phyloP scores from a whole-genome alignment of 139 green algal species.

The Volvox reticuliferus region DNA sequence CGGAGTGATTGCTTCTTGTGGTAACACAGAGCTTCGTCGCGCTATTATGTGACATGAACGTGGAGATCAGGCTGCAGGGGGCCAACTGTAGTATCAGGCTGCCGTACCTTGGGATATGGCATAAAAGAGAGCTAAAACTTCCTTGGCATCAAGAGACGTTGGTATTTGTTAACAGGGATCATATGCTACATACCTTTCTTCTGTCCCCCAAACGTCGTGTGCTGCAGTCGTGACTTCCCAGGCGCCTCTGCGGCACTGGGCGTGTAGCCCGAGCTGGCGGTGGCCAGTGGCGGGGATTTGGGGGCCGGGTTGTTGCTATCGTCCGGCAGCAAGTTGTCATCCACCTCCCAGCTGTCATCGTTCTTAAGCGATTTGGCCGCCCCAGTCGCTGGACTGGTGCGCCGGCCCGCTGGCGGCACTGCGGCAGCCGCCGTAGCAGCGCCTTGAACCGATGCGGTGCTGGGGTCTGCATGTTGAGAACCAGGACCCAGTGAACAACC shows the following conservation, averaged over 20 bases:
- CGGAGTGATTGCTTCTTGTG: too few relatives aligned
- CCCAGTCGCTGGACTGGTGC: background rate
- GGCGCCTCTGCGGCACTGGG: conserved; percentile 2
- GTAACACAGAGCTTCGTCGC: too few relatives aligned
- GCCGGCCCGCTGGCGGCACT: background rate
- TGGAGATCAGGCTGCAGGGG: too few relatives aligned
- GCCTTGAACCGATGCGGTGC: background rate
- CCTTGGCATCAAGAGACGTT: too few relatives aligned
- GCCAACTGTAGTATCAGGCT: too few relatives aligned
- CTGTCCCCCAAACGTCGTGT: background rate
- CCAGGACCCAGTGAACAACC: too few relatives aligned
- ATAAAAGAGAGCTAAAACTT: too few relatives aligned
- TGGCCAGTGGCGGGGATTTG: background rate
- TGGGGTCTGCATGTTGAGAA: conserved; percentile 4
- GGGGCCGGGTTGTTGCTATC: conserved; percentile 1
- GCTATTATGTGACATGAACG: too few relatives aligned
- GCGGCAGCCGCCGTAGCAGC: background rate
- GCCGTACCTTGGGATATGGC: too few relatives aligned
- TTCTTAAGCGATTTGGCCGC: background rate
- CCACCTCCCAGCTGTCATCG: conserved; percentile 51
- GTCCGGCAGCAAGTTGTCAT: conserved; percentile 53
- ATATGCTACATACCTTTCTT: background rate
- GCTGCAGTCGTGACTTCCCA: conserved; percentile 6
- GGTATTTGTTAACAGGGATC: too few relatives aligned
- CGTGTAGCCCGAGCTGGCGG: conserved; percentile 1